Evolutionary conservation across 345 rosid species (phyloP), one percentile per base, ranked within the genome.

Genomic region (Salix suchowensis): DNA sequence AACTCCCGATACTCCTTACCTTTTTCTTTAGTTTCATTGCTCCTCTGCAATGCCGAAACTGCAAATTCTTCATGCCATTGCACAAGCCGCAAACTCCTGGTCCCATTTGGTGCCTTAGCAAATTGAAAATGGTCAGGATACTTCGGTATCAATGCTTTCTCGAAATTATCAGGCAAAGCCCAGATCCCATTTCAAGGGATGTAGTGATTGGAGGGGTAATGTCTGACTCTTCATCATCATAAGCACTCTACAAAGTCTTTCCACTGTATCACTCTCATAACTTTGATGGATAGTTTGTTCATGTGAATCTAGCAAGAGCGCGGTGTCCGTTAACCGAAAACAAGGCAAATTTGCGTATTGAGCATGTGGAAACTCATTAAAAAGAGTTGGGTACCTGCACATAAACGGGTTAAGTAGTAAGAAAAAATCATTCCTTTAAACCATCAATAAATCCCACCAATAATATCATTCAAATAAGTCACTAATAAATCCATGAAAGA

Each of bases 161-260:
- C 93, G 73, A 91, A 92, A 78, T 91, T 88, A 83, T 92, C 97
- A 0, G 97, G 97, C 78, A 96, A 83, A 1, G n/a, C 99, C 97
- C 8, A 93, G 92, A 81, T 93, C 98, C 89, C 93, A 96, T 79
- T 89, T 93, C 73, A 96, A 83, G 21, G 95, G 82, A 73, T 89
- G 85, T 6, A 96, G 82, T 7, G 97, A 96, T 76, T 83, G 88
- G 74, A 92, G 84, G 4, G 93, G 92, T 19, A 80, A 76, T 2
- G 89, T 90, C 84, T 85, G 86, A 72, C 85, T 87, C 82, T 81
- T 91, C 91, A 82, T 93, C 97, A 93, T 96, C 99, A 96, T 93
- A 66, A 96, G 88, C 65, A 96, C 84, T 84, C 84, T 86, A 81
- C 88, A 89, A 4, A 96, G 92, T 76, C 95, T 91, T 86, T 93